A percentile compares a stretch with the other conserved stretches of the same genome.
Conservation (phyloP, 108 stramenopile genomes). For the Parietichytrium sp. region DNA sequence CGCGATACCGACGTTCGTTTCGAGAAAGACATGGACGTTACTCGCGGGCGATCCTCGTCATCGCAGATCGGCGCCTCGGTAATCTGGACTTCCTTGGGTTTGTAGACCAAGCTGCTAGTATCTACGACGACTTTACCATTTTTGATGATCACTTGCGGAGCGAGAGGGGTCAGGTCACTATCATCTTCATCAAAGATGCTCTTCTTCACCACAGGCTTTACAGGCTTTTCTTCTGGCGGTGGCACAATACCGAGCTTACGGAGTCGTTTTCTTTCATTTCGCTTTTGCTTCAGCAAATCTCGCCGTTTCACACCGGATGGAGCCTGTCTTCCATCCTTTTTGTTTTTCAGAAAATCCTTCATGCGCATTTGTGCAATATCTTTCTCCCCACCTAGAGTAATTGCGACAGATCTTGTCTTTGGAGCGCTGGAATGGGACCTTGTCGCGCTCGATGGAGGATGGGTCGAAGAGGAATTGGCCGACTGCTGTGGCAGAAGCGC, state of each 20-base stretch:
- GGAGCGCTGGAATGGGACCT: no score
- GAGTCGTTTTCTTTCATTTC: background rate
- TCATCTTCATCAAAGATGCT: background rate
- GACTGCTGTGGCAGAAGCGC: no score
- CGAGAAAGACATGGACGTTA: slow-evolving; percentile 2
- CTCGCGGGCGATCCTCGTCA: background rate
- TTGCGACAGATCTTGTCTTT: no score
- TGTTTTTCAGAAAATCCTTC: background rate
- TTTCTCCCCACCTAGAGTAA: no score
- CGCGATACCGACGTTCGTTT: background rate
- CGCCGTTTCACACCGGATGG: background rate
- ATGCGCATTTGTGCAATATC: slow-evolving; percentile 24
- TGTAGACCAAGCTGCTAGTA: background rate
- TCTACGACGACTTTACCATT: slow-evolving; percentile 21
- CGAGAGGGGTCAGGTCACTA: background rate
- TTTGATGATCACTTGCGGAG: background rate
- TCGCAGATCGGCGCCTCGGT: background rate
- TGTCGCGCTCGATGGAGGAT: no score
- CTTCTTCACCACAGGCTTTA: background rate
- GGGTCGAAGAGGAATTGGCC: no score
- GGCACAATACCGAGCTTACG: background rate
- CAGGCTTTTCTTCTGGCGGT: background rate
- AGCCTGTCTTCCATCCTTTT: background rate
- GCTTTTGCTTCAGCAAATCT: background rate
- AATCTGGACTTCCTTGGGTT: background rate